Base-by-base conservation (phyloP, 2,329 filamentous ascomycete species). In the Epichloe brachyelytri region DNA sequence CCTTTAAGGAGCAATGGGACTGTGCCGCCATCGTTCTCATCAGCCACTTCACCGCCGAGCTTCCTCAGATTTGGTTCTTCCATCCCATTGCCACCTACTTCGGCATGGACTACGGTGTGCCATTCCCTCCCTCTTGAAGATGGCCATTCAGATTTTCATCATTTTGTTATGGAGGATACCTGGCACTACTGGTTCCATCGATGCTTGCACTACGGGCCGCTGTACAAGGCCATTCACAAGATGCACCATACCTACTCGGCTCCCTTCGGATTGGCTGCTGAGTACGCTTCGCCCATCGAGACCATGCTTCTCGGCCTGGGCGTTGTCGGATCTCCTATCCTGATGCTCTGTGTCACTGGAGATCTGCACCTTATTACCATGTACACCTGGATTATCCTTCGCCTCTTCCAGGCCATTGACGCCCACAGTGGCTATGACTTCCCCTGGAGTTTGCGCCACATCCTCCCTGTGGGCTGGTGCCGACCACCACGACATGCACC, bases 171-270 rank as follows among this genome's bases (percentile, higher is more conserved):
- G 63, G 93, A 98, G 70, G 93, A 98, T 70, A 75, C 91, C 58
- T 98, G 93, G 93, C 93, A 98, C 72, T 98, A 98, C 78, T 97
- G 90, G 83, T 82, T 82, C 59, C 93, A 98, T 73, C 88, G 93
- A 60, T 80, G 79, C 43, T 82, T 98, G 71, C 93, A 98, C 77
- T 94, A 88, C 75, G 90, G 88, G 20, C 88, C 89, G 39, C 82
- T 98, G 5, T 98, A 98, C 82, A 95, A 89, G 76, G 80, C 83
- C 63, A 87, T 98, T 62, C 93, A 98, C 80, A 98, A 98, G 76
- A 90, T 98, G 61, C 93, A 98, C 74, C 93, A 98, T 76, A 91
- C 93, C 64, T 98, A 98, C 76, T 95, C 89, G 38, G 93, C 93
- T 12, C 93, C 93, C 17, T 98, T 98, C 65, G 93, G 93, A 59